phyloP scores from a whole-genome alignment of 2,329 filamentous ascomycete genomes.

The Nigrospora osmanthi region DNA sequence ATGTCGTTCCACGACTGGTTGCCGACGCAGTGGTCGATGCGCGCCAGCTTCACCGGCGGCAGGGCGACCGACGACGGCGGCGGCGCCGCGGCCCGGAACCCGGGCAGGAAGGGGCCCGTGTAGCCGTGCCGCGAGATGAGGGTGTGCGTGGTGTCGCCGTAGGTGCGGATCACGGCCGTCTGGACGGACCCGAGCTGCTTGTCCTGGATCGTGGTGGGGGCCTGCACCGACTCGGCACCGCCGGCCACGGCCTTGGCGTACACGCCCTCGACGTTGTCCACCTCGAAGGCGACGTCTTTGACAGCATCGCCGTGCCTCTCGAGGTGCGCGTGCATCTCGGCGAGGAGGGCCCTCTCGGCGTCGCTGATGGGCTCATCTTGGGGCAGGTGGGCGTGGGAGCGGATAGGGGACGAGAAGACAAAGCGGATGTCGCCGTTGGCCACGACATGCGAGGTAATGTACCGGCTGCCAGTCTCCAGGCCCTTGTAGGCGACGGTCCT shows the following conservation, averaged over 20 bases:
- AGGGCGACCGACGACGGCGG: conserved; percentile 33
- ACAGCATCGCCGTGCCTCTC: conserved; percentile 88
- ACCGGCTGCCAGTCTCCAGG: conserved; percentile 78
- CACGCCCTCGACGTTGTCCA: conserved; percentile 78
- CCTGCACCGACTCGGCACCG: conserved; percentile 54
- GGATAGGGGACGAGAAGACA: conserved; percentile 75
- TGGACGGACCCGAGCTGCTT: conserved; percentile 58
- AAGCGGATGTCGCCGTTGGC: conserved; percentile 71
- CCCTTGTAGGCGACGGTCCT: conserved; percentile 74
- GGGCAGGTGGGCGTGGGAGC: conserved; percentile 47
- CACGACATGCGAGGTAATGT: conserved; percentile 77
- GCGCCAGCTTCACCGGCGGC: conserved; percentile 59
- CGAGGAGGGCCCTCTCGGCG: conserved; percentile 58
- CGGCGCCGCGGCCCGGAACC: conserved; percentile 54
- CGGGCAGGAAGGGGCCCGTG: conserved; percentile 72
- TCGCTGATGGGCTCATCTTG: conserved; percentile 52
- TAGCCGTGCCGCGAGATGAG: conserved; percentile 70
- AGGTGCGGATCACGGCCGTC: conserved; percentile 78
- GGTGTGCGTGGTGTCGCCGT: conserved; percentile 92
- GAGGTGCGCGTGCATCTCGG: conserved; percentile 74
- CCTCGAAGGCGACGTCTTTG: conserved; percentile 92
- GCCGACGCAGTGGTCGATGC: conserved; percentile 93
- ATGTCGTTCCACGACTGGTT: conserved; percentile 96
- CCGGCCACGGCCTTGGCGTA: conserved; percentile 64
- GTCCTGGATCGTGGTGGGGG: conserved; percentile 47